Conservation (phyloP, 169 alveolate genomes). For the Toxoplasma gondii region DNA sequence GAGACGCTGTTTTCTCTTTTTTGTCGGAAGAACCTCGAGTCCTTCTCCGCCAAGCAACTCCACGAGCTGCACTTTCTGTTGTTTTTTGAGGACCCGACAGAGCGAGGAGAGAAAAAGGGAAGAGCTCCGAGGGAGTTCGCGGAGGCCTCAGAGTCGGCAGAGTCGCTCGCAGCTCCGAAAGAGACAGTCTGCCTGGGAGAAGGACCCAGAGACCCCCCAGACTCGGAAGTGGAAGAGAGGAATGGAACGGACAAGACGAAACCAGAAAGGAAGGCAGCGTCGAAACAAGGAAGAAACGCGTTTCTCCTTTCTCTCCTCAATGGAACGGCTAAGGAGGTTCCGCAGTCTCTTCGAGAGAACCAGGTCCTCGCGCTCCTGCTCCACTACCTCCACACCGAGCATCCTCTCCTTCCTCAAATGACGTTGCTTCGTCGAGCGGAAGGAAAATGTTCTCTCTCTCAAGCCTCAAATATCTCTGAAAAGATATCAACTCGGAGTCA, state of each 20-base stretch:
- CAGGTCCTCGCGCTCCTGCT: background rate
- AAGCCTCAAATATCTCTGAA: no score
- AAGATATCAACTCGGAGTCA: no score
- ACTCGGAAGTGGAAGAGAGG: background rate
- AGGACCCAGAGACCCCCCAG: background rate
- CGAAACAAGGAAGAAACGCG: background rate
- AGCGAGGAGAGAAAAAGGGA: background rate
- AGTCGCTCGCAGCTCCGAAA: background rate
- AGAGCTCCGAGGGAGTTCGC: background rate
- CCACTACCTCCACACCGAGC: background rate
- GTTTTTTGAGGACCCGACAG: background rate
- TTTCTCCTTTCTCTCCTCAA: conserved; percentile 9
- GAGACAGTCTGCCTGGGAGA: background rate
- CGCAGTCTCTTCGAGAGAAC: background rate
- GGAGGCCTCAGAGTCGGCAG: background rate
- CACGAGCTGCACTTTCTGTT: background rate
- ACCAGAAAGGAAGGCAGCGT: background rate
- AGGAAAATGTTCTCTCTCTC: no score
- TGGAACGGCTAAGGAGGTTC: background rate
- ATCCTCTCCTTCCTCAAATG: background rate
- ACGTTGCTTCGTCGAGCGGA: background rate
- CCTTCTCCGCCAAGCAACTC: background rate
- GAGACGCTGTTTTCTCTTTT: conserved; percentile 7
- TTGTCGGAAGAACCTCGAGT: background rate
- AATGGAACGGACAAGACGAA: background rate